Evolutionary conservation across 192 early-diverging fungal species (phyloP), one percentile per base, ranked within the genome.

Genomic region (Geosiphon pyriformis): DNA sequence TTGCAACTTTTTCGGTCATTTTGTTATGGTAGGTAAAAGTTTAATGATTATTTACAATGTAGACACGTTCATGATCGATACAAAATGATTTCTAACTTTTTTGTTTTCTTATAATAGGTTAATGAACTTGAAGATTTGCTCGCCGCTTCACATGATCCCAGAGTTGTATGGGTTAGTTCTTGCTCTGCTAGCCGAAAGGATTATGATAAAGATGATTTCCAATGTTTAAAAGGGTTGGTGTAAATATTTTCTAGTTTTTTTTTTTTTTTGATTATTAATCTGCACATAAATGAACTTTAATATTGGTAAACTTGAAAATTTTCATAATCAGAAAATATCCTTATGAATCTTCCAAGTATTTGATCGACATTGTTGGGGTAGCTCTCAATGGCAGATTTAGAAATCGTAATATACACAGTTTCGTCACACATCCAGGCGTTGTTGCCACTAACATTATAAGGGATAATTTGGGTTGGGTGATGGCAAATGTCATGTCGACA

Each of bases 1-100:
- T 17, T 72, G 74, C 35, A 85, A 85, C 69, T 68, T 85, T 6
- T 82, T 85, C 75, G 83, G 83, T 15, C 83, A 85, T 49, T 85
- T 79, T 63, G 23, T 85, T 2, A 82, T 85, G 81, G 78, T 82
- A 72, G 62, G 18, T 47, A 0, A 31, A 22, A 1, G 4, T 4
- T 54, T 25, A 22, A 33, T 52, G 34, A 17, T 23, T 1, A 65
- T 11, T 17, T 37, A 10, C 23, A 20, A 32, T 25, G n/a, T 51
- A 12, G 22, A 26, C 23, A 26, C 18, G 10, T 30, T 59, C 47
- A 1, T 29, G 10, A 29, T n/a, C n/a, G n/a, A n/a, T n/a, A n/a
- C n/a, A n/a, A n/a, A n/a, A n/a, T n/a, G n/a, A n/a, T n/a, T n/a
- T n/a, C n/a, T n/a, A 26, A 3, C 22, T 27, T 22, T 55, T 67